phyloP scores from a whole-genome alignment of 1,284 basidiomycete genomes.

The Ganoderma lingzhi region DNA sequence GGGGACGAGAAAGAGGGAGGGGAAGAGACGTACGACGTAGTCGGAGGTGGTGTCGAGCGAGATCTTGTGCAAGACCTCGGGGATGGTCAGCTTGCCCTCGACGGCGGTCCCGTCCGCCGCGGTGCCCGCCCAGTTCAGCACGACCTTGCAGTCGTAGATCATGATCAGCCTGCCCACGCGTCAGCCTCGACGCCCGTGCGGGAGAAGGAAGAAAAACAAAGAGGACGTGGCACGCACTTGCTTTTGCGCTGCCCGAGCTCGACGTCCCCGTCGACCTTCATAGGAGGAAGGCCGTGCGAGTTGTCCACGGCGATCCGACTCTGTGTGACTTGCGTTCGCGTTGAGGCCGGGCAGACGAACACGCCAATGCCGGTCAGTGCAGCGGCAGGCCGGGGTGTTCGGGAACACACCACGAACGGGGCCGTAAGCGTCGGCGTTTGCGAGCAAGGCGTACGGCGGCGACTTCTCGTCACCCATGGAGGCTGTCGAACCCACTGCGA shows the following conservation, averaged over 20 bases:
- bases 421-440: too few species aligned
- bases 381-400: too few species aligned
- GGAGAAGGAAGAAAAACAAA: conserved; percentile 6
- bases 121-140: conserved; percentile 78
- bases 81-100: conserved; percentile 80
- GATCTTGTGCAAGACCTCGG: conserved; percentile 94
- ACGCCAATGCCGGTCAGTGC: too few species aligned
- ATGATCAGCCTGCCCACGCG: conserved; percentile 87
- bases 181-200: conserved; percentile 16
- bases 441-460: too few species aligned
- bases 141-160: conserved; percentile 91
- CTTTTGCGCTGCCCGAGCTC: conserved; percentile 95
- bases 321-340: too few species aligned
- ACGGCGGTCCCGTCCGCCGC: conserved; percentile 81
- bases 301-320: too few species aligned
- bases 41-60: conserved; percentile 86
- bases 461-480: too few species aligned
- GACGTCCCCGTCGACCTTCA: conserved; percentile 84
- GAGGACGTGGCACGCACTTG: conserved; percentile 66
- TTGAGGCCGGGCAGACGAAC: too few species aligned
- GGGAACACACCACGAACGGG: too few species aligned
- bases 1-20: too few species aligned
- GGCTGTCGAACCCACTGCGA: too few species aligned
- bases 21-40: conserved; percentile 72
- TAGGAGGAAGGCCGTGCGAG: too few species aligned